These are phyloP conservation scores for Talaromyces borbonicus DNA, from an alignment of 495 filamentous ascomycete genomes.

Conservation along the genomic window DNA sequence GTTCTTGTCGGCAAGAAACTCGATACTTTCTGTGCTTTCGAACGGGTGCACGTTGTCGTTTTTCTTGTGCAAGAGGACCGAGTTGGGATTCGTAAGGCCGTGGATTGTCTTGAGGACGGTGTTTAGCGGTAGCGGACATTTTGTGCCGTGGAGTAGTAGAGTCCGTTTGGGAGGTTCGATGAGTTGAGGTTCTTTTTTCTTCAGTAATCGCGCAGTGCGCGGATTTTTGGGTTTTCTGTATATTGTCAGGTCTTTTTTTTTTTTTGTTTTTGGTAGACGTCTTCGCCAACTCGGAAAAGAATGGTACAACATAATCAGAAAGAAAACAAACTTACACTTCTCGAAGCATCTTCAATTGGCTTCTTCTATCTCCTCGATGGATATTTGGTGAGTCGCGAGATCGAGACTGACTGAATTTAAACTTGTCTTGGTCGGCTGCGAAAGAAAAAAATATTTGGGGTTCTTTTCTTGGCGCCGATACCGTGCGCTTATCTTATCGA, in stretches of 20 bases:
- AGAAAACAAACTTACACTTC: conserved; percentile 32
- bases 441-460: conserved; percentile 4
- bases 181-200: conserved; percentile 79
- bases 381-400: too few relatives aligned
- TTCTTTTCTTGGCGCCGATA: conserved; percentile 4
- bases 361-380: too few relatives aligned
- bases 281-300: background rate
- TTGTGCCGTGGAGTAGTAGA: conserved; percentile 76
- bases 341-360: conserved; percentile 41
- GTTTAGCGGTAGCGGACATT: conserved; percentile 66
- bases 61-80: conserved; percentile 88
- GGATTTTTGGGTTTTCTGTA: conserved; percentile 81
- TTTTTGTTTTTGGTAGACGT: background rate
- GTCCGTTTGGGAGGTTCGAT: conserved; percentile 80
- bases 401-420: background rate
- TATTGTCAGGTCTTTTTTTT: background rate
- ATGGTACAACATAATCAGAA: conserved; percentile 3
- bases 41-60: conserved; percentile 84
- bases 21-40: conserved; percentile 74
- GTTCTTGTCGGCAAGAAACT: conserved; percentile 94
- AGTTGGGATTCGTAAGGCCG: conserved; percentile 66
- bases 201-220: conserved; percentile 85
- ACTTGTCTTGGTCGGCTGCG: background rate
- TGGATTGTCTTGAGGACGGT: conserved; percentile 74
- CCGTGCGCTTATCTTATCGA: conserved; percentile 8